Conservation (phyloP, 257 asterid species). For the Datura wrightii region DNA sequence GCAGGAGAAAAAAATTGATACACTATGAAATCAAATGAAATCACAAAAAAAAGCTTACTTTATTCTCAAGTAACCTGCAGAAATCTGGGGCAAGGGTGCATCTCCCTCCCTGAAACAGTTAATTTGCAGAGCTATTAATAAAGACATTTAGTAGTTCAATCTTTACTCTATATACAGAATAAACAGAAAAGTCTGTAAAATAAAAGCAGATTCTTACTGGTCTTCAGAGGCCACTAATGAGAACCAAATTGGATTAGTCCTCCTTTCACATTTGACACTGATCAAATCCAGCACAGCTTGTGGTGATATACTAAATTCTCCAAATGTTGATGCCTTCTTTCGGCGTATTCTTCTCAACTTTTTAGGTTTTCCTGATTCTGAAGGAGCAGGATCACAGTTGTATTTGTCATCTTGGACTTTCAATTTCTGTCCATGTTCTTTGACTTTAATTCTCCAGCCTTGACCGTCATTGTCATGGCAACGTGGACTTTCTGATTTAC, state of each 20-base stretch:
- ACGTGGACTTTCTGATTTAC: slow-evolving; percentile 59
- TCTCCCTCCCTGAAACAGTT: slow-evolving; percentile 67
- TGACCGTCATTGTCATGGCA: slow-evolving; percentile 59
- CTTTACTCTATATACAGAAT: slow-evolving; percentile 22
- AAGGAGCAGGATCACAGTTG: slow-evolving; percentile 46
- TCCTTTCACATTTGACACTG: slow-evolving; percentile 55
- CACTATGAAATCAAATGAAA: background rate
- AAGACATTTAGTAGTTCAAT: slow-evolving; percentile 21
- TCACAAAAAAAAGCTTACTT: slow-evolving; percentile 56
- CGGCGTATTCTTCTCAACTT: slow-evolving; percentile 67
- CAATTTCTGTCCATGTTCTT: slow-evolving; percentile 65
- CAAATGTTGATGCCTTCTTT: slow-evolving; percentile 64
- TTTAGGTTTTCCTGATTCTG: slow-evolving; percentile 71
- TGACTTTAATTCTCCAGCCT: slow-evolving; percentile 54
- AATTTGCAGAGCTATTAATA: slow-evolving; percentile 37
- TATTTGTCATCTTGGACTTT: slow-evolving; percentile 66
- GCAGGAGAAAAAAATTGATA: background rate
- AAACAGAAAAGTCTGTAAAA: slow-evolving; percentile 3
- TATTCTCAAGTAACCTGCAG: slow-evolving; percentile 84
- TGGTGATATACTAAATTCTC: slow-evolving; percentile 65
- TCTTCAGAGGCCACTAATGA: slow-evolving; percentile 79
- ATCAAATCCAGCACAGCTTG: slow-evolving; percentile 73
- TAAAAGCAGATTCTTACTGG: slow-evolving; percentile 58
- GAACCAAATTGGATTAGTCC: slow-evolving; percentile 82
- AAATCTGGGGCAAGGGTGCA: slow-evolving; percentile 81